Evolutionary conservation across 1,284 basidiomycete species (phyloP), one percentile per base, ranked within the genome.

Genomic region (Thelephora terrestris): DNA sequence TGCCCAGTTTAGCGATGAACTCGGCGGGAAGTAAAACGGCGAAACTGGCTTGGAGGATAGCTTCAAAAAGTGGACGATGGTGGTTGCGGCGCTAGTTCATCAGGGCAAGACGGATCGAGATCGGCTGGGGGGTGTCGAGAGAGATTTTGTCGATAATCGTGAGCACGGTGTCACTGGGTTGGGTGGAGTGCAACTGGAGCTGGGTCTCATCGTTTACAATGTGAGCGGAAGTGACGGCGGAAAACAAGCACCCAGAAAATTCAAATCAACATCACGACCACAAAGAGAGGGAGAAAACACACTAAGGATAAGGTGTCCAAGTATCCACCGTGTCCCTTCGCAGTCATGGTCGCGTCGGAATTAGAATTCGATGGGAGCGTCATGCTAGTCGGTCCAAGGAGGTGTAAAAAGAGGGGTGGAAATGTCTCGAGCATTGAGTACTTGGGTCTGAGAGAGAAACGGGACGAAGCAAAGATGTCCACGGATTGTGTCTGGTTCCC

Each of bases 201-300:
- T n/a, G n/a, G 29, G 27, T 16, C 27, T 46, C 9, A 34, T 46
- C 24, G 48, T n/a, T n/a, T n/a, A 50, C 39, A 16, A 50, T 36
- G 40, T 50, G 50, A 18, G 51, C 48, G 5, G 51, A 46, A n/a
- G 47, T 25, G 10, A 52, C 48, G 12, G 51, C 49, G 5, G 51
- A 49, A 36, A 52, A 50, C 4, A 52, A 45, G 23, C 51, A n/a
- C n/a, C n/a, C n/a, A n/a, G n/a, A n/a, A n/a, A n/a, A n/a, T n/a
- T n/a, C n/a, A n/a, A n/a, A n/a, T n/a, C n/a, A n/a, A n/a, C n/a
- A n/a, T n/a, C n/a, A n/a, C n/a, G n/a, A n/a, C n/a, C n/a, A n/a
- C n/a, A n/a, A n/a, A n/a, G n/a, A n/a, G n/a, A 44, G 32, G 34
- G 16, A 29, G 9, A 5, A 4, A 10, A 36, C 50, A 5, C 32